Evolutionary conservation across 805 yeast species (phyloP).

Genomic region (Millerozyma miso): DNA sequence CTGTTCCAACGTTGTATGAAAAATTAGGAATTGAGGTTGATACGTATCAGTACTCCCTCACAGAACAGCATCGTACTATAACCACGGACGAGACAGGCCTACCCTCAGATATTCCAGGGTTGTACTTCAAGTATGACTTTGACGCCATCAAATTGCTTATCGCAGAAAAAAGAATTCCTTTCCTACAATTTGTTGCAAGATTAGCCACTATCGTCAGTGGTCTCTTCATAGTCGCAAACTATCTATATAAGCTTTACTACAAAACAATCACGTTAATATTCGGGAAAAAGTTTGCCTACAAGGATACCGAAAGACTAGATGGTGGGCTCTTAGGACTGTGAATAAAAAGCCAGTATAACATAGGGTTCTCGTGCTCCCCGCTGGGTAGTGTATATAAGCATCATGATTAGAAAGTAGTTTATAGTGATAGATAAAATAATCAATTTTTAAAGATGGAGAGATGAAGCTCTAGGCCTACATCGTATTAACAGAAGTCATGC

Average conservation of each 20-base stretch:
- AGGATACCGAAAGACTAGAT: constrained; percentile 43
- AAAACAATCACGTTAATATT: constrained; percentile 44
- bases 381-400: background rate
- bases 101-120: constrained; percentile 59
- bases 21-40: constrained; percentile 68
- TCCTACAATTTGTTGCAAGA: constrained; percentile 71
- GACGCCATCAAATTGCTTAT: constrained; percentile 77
- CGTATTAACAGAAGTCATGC: constrained; percentile 2
- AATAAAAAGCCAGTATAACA: constrained; percentile 18
- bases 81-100: constrained; percentile 10
- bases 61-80: constrained; percentile 41
- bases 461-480: background rate
- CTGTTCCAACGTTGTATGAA: constrained; percentile 78
- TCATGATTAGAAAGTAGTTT: background rate
- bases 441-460: background rate
- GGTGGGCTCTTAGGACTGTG: constrained; percentile 28
- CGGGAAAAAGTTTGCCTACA: constrained; percentile 53
- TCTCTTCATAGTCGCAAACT: constrained; percentile 62
- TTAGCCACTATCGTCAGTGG: constrained; percentile 84
- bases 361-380: too few species aligned
- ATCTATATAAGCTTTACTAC: constrained; percentile 58
- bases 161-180: constrained; percentile 69
- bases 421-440: background rate
- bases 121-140: constrained; percentile 78
- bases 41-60: constrained; percentile 82